These are phyloP conservation scores for Angomonas ambiguus DNA, from an alignment of 208 protist genomes.

Conservation along the genomic window DNA sequence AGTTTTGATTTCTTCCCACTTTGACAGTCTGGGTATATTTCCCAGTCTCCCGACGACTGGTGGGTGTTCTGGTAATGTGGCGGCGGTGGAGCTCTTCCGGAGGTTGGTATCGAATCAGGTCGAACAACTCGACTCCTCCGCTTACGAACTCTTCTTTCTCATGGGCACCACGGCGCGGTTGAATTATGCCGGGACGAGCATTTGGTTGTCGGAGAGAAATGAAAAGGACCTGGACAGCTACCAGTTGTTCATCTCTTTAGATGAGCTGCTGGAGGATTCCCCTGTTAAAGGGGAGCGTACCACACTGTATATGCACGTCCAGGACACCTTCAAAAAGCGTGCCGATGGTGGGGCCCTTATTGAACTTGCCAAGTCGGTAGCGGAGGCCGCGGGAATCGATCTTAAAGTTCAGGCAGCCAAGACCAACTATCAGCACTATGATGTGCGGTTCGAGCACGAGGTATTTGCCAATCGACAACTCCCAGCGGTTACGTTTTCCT, in stretches of 20 bases:
- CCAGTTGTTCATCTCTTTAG: constrained; percentile 55
- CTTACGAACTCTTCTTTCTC: constrained; percentile 46
- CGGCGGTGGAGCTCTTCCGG: constrained; percentile 71
- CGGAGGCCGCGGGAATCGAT: constrained; percentile 30
- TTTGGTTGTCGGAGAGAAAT: constrained; percentile 40
- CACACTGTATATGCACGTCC: constrained; percentile 73
- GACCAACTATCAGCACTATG: constrained; percentile 81
- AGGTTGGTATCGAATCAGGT: constrained; percentile 28
- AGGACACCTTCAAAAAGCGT: constrained; percentile 51
- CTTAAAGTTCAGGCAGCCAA: constrained; percentile 54
- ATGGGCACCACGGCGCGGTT: constrained; percentile 67
- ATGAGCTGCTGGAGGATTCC: constrained; percentile 49
- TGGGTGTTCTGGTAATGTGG: constrained; percentile 47
- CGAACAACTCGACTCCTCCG: constrained; percentile 7
- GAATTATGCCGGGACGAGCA: constrained; percentile 63
- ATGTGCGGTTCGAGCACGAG: constrained; percentile 84
- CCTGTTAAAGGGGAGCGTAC: neutral
- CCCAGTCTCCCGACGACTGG: constrained; percentile 42
- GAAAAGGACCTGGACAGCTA: constrained; percentile 52
- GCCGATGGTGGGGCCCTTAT: constrained; percentile 40
- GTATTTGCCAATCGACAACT: constrained; percentile 69
- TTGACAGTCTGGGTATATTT: constrained; percentile 68
- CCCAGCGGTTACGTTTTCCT: constrained; percentile 68
- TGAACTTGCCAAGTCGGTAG: constrained; percentile 38
- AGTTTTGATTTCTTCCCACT: constrained; percentile 61